Percentiles rank a stretch among this genome's conserved stretches.
phyloP scores from a whole-genome alignment of 805 yeast genomes.

The Priceomyces fermenticarens region DNA sequence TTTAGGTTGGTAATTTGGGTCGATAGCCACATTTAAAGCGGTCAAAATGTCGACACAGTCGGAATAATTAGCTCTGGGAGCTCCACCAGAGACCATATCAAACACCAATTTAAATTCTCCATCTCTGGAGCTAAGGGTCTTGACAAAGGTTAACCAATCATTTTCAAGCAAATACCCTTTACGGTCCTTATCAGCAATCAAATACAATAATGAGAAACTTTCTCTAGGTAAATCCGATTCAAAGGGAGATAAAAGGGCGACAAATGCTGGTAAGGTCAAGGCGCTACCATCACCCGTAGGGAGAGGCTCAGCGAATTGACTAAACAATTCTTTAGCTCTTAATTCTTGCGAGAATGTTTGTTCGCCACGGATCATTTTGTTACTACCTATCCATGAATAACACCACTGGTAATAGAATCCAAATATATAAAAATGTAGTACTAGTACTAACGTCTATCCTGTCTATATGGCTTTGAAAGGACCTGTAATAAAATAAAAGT shows the following conservation, averaged over 20 bases:
- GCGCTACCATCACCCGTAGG: slow-evolving; percentile 16
- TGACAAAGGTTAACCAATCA: slow-evolving; percentile 76
- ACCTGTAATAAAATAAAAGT: too few relatives aligned
- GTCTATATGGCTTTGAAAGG: slow-evolving; percentile 1
- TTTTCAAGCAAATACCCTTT: slow-evolving; percentile 64
- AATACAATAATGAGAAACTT: slow-evolving; percentile 56
- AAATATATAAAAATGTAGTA: not conserved
- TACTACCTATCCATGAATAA: slow-evolving; percentile 2
- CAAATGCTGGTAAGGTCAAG: slow-evolving; percentile 35
- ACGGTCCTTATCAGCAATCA: slow-evolving; percentile 70
- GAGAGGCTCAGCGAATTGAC: slow-evolving; percentile 34
- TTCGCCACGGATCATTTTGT: slow-evolving; percentile 4
- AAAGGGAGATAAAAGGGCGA: slow-evolving; percentile 39
- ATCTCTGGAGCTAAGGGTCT: slow-evolving; percentile 34
- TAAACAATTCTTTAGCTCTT: slow-evolving; percentile 33
- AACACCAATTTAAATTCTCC: slow-evolving; percentile 29
- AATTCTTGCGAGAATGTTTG: slow-evolving; percentile 12
- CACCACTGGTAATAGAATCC: not conserved
- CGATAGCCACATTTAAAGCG: slow-evolving; percentile 38
- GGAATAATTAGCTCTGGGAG: slow-evolving; percentile 24
- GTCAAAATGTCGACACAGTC: slow-evolving; percentile 35
- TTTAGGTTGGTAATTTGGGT: slow-evolving; percentile 40
- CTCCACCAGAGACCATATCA: slow-evolving; percentile 17
- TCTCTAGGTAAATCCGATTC: slow-evolving; percentile 37
- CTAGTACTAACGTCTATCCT: slow-evolving; percentile 1